Evolutionary conservation across 768 basidiomycete genomes (phyloP).

Genomic region (Suillus subalutaceus): DNA sequence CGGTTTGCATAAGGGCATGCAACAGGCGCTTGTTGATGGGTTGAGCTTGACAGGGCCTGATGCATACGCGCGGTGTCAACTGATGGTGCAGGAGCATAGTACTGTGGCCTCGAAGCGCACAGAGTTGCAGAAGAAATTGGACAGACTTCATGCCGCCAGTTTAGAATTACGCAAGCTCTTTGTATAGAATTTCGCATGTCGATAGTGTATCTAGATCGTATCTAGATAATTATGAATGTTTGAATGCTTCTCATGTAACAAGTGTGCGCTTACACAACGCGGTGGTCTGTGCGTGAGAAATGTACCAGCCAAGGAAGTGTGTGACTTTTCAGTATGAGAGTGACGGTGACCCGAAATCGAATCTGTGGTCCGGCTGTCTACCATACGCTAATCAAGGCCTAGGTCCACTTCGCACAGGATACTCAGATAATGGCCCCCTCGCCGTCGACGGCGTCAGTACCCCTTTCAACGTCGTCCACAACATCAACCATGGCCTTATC

Average conservation of each 20-base stretch:
- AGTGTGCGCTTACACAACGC: neutral
- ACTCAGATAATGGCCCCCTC: slow-evolving; percentile 34
- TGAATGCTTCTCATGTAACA: neutral
- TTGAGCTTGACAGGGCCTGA: slow-evolving; percentile 56
- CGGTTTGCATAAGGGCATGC: slow-evolving; percentile 50
- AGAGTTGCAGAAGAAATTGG: slow-evolving; percentile 53
- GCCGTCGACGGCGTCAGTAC: slow-evolving; percentile 17
- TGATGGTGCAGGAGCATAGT: slow-evolving; percentile 54
- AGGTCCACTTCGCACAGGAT: slow-evolving; percentile 38
- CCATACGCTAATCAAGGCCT: slow-evolving; percentile 39
- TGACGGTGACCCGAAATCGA: slow-evolving; percentile 27
- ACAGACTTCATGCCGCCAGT: slow-evolving; percentile 50
- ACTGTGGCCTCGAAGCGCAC: slow-evolving; percentile 46
- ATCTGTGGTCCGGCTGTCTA: slow-evolving; percentile 35
- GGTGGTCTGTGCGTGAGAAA: slow-evolving; percentile 32
- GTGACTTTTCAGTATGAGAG: slow-evolving; percentile 8
- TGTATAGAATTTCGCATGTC: slow-evolving; percentile 1
- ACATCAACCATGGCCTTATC: slow-evolving; percentile 9
- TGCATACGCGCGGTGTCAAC: slow-evolving; percentile 48
- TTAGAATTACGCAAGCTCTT: slow-evolving; percentile 35
- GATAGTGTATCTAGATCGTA: neutral
- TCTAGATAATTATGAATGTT: neutral
- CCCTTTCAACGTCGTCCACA: slow-evolving; percentile 21
- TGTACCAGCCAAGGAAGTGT: slow-evolving; percentile 7
- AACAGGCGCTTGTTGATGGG: slow-evolving; percentile 46